Percentiles rank a stretch among this genome's conserved stretches.
These are phyloP conservation scores for Fusarium sp. DNA, from an alignment of 2,329 filamentous ascomycete species.

Conservation along the genomic window DNA sequence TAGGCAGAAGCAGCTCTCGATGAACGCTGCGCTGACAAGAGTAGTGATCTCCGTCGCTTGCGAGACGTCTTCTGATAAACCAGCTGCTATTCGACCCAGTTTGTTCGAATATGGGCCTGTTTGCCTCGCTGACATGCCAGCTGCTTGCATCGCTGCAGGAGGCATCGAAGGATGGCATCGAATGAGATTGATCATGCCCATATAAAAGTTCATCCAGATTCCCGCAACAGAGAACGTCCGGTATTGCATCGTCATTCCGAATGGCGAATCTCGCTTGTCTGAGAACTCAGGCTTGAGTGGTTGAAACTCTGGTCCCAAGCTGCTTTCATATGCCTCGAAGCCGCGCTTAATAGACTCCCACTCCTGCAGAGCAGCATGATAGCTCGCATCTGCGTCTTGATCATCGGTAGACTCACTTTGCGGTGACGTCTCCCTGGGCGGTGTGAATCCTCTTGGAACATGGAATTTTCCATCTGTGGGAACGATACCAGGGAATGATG, in stretches of 20 bases:
- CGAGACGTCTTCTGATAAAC: constrained; percentile 69
- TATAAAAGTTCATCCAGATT: constrained; percentile 89
- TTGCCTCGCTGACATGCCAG: constrained; percentile 78
- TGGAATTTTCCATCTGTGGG: constrained; percentile 64
- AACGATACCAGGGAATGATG: constrained; percentile 68
- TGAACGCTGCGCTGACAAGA: constrained; percentile 81
- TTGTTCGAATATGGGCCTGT: constrained; percentile 79
- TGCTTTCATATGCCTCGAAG: constrained; percentile 74
- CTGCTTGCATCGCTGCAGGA: constrained; percentile 88
- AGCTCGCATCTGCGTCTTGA: constrained; percentile 71
- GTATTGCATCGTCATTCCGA: constrained; percentile 84
- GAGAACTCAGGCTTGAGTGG: constrained; percentile 77
- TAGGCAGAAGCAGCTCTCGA: constrained; percentile 83
- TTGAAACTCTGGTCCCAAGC: constrained; percentile 80
- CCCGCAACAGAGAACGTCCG: constrained; percentile 88
- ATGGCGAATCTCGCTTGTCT: constrained; percentile 75
- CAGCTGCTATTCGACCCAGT: constrained; percentile 84
- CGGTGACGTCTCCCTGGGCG: constrained; percentile 60
- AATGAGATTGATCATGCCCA: constrained; percentile 84
- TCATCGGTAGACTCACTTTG: constrained; percentile 62
- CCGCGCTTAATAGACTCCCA: constrained; percentile 81
- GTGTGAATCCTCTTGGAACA: constrained; percentile 67
- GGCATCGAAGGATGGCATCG: constrained; percentile 91
- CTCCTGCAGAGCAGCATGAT: constrained; percentile 78
- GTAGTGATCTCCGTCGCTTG: constrained; percentile 75